phyloP scores from a whole-genome alignment of 176 grass and related monocot species.

The Pontederia crassipes region DNA sequence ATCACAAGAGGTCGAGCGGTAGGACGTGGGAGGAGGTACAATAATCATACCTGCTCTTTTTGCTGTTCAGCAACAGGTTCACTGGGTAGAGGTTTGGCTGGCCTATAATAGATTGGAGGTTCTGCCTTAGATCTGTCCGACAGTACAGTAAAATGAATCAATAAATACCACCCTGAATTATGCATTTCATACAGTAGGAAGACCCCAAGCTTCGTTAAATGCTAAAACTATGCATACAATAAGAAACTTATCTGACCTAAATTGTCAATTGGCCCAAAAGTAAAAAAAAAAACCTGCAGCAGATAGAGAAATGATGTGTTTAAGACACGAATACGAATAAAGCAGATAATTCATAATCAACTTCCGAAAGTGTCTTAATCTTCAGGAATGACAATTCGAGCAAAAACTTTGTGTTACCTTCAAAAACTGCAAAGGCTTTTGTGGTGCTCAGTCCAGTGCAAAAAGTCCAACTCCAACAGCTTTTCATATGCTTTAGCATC shows the following conservation, averaged over 20 bases:
- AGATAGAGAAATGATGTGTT: neutral
- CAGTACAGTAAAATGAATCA: conserved; percentile 23
- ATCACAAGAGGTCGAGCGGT: no score
- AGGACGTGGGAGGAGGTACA: neutral
- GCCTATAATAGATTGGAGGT: conserved; percentile 91
- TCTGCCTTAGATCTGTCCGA: conserved; percentile 84
- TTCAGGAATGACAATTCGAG: no score
- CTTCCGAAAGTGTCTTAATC: neutral
- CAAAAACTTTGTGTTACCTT: conserved; percentile 42
- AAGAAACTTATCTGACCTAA: conserved; percentile 91
- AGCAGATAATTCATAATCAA: neutral
- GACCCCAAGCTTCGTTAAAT: conserved; percentile 18
- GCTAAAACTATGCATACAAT: conserved; percentile 50
- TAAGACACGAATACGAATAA: neutral
- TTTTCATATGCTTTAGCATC: conserved; percentile 96
- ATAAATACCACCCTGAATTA: conserved; percentile 16
- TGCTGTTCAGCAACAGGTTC: conserved; percentile 48
- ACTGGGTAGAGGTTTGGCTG: conserved; percentile 60
- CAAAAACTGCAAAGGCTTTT: conserved; percentile 95
- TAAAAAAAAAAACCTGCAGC: conserved; percentile 99
- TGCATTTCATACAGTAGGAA: conserved; percentile 1
- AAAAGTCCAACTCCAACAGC: conserved; percentile 77
- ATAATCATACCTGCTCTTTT: conserved; percentile 52
- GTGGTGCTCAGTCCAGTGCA: conserved; percentile 92
- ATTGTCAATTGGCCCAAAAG: conserved; percentile 96